Evolutionary conservation across 441 rosid species (phyloP), one percentile per base, ranked within the genome.

Genomic region (Pelargonium australe): DNA sequence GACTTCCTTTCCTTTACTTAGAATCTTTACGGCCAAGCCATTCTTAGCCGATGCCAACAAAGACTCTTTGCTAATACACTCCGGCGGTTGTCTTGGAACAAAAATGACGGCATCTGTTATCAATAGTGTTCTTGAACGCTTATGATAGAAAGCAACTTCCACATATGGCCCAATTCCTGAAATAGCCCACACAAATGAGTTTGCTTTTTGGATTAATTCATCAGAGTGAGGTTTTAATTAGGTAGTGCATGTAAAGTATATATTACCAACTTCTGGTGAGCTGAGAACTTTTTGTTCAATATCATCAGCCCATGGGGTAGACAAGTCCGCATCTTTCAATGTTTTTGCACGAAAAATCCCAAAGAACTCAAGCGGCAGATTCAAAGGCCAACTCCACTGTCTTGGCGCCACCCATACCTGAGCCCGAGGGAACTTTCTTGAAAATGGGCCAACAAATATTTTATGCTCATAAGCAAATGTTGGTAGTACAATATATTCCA

Each of bases 311-410:
- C 97, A 94, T 2, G 91, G 97, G 28, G 94, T 86, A 2, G 89
- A 88, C 25, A 80, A 73, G 77, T 94, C 97, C 68, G 82, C 81
- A 9, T 94, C 89, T 76, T 79, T 78, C 74, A 94, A 82, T 41
- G 85, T 83, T 79, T 82, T 94, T 25, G 99, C 83, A 55, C 95
- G 89, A 74, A 94, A 94, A 73, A 91, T 89, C 70, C 99, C 97
- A 10, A 94, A 87, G 83, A 91, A 94, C 68, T 89, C 99, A 7
- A 88, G 95, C 3, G 97, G 99, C 76, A 94, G 76, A 76, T 91
- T 91, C 80, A 94, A 66, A 58, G 99, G 99, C 97, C 99, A 94
- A 76, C 97, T 94, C 99, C 99, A 94, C 60, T 91, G 99, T 84
- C 99, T 87, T 14, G 99, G 99, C 57, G 99, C 99, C 70, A 91